Conservation (phyloP, 257 asterid species). For the Cordia subcordata region DNA sequence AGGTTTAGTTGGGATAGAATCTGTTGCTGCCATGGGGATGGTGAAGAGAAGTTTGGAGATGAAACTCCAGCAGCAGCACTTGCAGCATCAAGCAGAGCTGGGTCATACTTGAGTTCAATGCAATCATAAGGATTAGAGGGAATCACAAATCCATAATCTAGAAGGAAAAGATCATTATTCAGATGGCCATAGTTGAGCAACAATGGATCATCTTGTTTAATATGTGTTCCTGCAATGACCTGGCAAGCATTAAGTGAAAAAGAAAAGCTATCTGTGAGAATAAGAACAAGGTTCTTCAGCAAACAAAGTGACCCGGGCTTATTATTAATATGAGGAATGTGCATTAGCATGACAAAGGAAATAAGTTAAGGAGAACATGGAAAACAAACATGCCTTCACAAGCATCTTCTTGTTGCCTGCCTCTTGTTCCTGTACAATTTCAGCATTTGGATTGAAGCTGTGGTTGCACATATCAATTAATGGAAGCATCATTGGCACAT, state of each 20-base stretch:
- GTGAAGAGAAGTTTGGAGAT: slow-evolving; percentile 67
- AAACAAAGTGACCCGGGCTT: background rate
- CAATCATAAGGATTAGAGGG: slow-evolving; percentile 82
- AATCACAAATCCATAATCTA: slow-evolving; percentile 85
- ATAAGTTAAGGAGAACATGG: background rate
- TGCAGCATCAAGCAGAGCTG: slow-evolving; percentile 92
- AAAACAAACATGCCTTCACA: slow-evolving; percentile 57
- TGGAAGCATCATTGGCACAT: slow-evolving; percentile 87
- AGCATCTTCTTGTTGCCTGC: slow-evolving; percentile 45
- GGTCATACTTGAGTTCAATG: slow-evolving; percentile 80
- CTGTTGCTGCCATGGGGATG: slow-evolving; percentile 75
- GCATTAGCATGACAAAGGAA: background rate
- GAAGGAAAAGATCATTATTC: slow-evolving; percentile 75
- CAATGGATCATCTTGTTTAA: slow-evolving; percentile 54
- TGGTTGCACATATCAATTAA: slow-evolving; percentile 99
- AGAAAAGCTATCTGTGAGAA: background rate
- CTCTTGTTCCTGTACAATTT: slow-evolving; percentile 77
- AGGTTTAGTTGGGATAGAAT: slow-evolving; percentile 55
- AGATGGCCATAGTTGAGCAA: slow-evolving; percentile 83
- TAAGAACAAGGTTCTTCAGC: background rate
- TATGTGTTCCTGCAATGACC: slow-evolving; percentile 68
- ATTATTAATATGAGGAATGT: background rate
- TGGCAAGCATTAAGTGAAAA: slow-evolving; percentile 21
- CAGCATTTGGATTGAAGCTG: slow-evolving; percentile 86
- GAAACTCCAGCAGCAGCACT: slow-evolving; percentile 77